phyloP scores from a whole-genome alignment of 2,329 filamentous ascomycete species.

The Diaporthe ampelina region DNA sequence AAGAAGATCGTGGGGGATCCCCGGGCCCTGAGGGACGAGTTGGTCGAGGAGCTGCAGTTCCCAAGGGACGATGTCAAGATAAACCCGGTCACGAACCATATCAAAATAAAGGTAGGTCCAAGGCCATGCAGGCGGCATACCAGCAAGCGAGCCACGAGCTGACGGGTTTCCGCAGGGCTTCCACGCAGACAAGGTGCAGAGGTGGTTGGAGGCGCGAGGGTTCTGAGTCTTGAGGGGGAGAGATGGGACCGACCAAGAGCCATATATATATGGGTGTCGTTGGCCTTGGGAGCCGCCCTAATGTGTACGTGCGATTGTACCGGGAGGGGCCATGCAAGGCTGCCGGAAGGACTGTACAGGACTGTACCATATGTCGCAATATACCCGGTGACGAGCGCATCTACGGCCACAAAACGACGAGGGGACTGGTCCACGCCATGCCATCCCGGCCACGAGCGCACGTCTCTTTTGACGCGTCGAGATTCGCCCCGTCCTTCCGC shows the following conservation, averaged over 20 bases:
- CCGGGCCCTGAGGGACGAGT: constrained; percentile 71
- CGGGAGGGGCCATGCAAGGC: no score
- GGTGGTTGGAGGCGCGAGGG: constrained; percentile 42
- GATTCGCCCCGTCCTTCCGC: no score
- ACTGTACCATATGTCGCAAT: no score
- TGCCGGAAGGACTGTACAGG: no score
- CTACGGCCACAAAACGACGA: no score
- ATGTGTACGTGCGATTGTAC: no score
- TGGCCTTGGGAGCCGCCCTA: no score
- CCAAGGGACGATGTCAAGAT: constrained; percentile 66
- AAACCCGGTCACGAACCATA: constrained; percentile 76
- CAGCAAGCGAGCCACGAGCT: not conserved
- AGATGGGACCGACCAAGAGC: not conserved
- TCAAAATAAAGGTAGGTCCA: constrained; percentile 77
- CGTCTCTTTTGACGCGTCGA: no score
- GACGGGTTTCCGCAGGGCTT: constrained; percentile 22
- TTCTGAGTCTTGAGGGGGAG: constrained; percentile 31
- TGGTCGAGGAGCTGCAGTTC: constrained; percentile 72
- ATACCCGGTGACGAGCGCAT: no score
- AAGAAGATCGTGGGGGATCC: constrained; percentile 85
- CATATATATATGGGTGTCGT: no score
- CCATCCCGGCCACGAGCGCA: no score
- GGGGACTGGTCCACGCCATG: no score
- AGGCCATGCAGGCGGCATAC: not conserved
- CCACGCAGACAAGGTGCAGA: constrained; percentile 37